Base-by-base conservation (phyloP, 352 stramenopile genomes). In the Aphanomyces invadans region DNA sequence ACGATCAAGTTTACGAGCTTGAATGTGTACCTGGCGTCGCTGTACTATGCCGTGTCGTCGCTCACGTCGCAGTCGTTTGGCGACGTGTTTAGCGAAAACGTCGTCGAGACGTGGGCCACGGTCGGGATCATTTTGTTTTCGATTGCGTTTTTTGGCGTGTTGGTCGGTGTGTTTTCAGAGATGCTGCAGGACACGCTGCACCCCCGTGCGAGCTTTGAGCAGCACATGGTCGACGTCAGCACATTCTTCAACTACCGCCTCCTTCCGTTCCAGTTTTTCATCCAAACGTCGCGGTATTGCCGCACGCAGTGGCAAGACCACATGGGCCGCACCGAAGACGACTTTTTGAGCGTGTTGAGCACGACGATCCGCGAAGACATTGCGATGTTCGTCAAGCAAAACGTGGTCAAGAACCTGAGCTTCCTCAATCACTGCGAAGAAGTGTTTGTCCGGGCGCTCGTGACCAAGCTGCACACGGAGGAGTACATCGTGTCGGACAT, bases 331-430 rank as follows among this genome's bases (percentile, higher is more conserved):
- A 64, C 55, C 28, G 55, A 64, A 46, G 36, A 51, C n/a, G 55
- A 64, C 19, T 38, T 64, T 31, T 38, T 64, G 17, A 25, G 31
- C 32, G 26, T 46, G 28, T 38, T 64, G 4, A 51, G 31, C 15
- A 45, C 36, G 0, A 64, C 36, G 2, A 64, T 64, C 17, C 36
- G 38, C 12, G 55, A 64, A 52, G 55, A 64, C 39, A 64, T 52
- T 64, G 55, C 55, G 7, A 64, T 64, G 55, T 46, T 38, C n/a
- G 55, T 64, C 36, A 64, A 64, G 55, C 55, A 46, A 4, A 64
- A 46, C 28, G 25, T 64, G 23, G 33, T 64, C 32, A 45, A 51
- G 32, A 64, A 46, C 55, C 15, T 64, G 31, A 51, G 31, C 17
- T 64, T 64, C 26, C 21, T 64, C 12, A 23, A 23, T 19, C 19